These are phyloP conservation scores for Symbiodinium natans DNA, from an alignment of 73 alveolate genomes.

Conservation along the genomic window DNA sequence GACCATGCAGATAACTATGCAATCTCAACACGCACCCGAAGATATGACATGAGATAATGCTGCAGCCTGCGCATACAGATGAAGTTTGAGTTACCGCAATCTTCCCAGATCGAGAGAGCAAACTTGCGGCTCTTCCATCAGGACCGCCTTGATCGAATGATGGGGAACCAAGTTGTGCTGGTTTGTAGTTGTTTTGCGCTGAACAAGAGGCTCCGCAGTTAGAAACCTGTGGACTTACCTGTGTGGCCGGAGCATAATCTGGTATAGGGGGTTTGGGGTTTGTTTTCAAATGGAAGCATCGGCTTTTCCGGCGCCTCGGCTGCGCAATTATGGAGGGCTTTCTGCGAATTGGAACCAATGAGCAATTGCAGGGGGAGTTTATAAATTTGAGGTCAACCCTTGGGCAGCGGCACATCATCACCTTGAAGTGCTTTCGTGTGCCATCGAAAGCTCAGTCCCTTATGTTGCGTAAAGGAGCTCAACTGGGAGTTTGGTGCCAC, in stretches of 20 bases:
- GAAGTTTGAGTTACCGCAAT: background rate
- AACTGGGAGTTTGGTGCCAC: conserved; percentile 44
- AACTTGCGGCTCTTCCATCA: conserved; percentile 35
- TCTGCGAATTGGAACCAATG: background rate
- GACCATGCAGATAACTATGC: too few relatives aligned
- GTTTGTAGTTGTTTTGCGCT: background rate
- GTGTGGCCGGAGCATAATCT: background rate
- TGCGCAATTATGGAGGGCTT: background rate
- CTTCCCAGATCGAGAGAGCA: background rate
- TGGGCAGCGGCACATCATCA: too few relatives aligned
- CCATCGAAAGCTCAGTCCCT: too few relatives aligned
- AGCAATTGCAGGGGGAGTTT: background rate
- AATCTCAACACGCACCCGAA: too few relatives aligned
- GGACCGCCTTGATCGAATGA: background rate
- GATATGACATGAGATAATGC: too few relatives aligned
- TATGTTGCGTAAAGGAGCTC: too few relatives aligned
- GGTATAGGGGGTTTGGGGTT: background rate
- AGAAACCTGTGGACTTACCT: background rate
- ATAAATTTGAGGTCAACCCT: too few relatives aligned
- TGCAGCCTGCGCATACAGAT: too few relatives aligned
- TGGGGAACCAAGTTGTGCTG: background rate
- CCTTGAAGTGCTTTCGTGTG: too few relatives aligned
- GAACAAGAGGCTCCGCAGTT: background rate
- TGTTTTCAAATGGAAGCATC: too few relatives aligned
- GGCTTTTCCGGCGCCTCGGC: background rate